phyloP scores from a whole-genome alignment of 371 early-diverging fungal genomes.

The Batkoa obscura region DNA sequence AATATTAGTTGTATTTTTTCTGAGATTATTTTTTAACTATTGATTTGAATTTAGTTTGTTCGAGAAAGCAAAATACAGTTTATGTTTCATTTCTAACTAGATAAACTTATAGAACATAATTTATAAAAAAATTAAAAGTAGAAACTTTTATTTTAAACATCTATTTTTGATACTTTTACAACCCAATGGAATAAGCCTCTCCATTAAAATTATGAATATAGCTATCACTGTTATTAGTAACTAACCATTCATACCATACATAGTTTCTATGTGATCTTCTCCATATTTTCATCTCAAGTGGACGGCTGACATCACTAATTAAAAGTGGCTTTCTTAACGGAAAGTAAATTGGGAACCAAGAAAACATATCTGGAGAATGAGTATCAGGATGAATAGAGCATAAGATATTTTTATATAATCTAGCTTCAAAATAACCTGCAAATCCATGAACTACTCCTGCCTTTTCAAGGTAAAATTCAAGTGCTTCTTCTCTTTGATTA shows the following conservation, averaged over 20 bases:
- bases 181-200: slow-evolving; percentile 34
- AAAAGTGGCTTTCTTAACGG: slow-evolving; percentile 49
- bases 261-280: slow-evolving; percentile 45
- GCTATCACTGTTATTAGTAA: slow-evolving; percentile 9
- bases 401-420: slow-evolving; percentile 61
- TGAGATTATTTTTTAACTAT: too few relatives aligned
- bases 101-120: too few relatives aligned
- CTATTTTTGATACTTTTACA: too few relatives aligned
- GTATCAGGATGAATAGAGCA: slow-evolving; percentile 68
- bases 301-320: slow-evolving; percentile 23
- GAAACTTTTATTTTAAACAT: too few relatives aligned
- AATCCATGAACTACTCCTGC: slow-evolving; percentile 70
- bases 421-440: slow-evolving; percentile 85
- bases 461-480: slow-evolving; percentile 29
- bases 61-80: too few relatives aligned
- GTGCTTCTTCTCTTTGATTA: slow-evolving; percentile 35
- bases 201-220: slow-evolving; percentile 33
- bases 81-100: too few relatives aligned
- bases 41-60: too few relatives aligned
- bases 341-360: slow-evolving; percentile 95
- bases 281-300: slow-evolving; percentile 66
- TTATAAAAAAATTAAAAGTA: too few relatives aligned
- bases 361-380: slow-evolving; percentile 81
- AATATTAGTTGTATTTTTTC: too few relatives aligned
- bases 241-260: slow-evolving; percentile 91